A percentile compares a stretch with the other conserved stretches of the same genome.
phyloP scores from a whole-genome alignment of 371 early-diverging fungal genomes.

The Mucor racemosus region DNA sequence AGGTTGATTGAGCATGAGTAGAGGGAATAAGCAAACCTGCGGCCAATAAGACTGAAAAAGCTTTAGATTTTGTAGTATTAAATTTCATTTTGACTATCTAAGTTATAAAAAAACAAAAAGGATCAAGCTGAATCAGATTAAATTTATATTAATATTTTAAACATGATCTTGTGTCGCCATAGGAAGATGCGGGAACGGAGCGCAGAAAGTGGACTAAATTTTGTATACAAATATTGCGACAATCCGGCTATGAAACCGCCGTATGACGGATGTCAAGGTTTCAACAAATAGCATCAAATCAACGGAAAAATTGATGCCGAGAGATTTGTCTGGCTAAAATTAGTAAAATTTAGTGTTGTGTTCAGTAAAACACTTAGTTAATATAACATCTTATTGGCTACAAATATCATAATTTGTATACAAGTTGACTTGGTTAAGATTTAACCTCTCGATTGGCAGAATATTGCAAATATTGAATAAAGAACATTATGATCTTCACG shows the following conservation, averaged over 20 bases:
- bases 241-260: neutral
- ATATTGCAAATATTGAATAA: too few relatives aligned
- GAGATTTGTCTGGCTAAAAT: neutral
- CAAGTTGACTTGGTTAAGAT: too few relatives aligned
- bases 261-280: too few relatives aligned
- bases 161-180: too few relatives aligned
- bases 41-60: neutral
- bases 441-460: too few relatives aligned
- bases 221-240: neutral
- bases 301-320: neutral
- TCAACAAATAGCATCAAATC: neutral
- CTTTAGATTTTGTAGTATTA: neutral
- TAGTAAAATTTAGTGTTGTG: neutral
- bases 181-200: neutral
- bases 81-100: neutral
- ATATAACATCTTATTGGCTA: too few relatives aligned
- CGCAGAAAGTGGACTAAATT: neutral
- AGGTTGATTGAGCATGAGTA: neutral
- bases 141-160: neutral
- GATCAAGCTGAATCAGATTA: neutral
- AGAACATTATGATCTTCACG: too few relatives aligned
- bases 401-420: too few relatives aligned
- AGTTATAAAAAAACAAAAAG: neutral
- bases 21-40: neutral
- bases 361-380: neutral